A percentile compares a stretch with the other conserved stretches of the same genome.
phyloP scores from a whole-genome alignment of 2,329 filamentous ascomycete species.

The Sporothrix schenckii region DNA sequence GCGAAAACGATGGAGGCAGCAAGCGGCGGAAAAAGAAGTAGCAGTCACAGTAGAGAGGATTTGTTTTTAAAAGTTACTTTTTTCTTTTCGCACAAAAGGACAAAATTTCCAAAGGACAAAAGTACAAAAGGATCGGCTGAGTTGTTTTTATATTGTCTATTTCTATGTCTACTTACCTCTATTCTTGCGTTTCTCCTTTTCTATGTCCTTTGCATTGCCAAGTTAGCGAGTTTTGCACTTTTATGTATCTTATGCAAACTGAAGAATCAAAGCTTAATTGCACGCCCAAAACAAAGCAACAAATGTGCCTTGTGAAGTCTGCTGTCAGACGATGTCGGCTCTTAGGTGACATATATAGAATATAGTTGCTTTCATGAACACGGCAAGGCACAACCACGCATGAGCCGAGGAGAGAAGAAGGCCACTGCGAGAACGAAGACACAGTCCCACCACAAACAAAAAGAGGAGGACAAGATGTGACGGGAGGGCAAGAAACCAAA shows the following conservation, averaged over 20 bases:
- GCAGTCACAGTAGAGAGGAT: neutral
- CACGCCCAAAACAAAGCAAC: slow-evolving; percentile 1
- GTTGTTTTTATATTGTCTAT: neutral
- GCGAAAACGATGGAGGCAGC: neutral
- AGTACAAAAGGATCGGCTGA: no score
- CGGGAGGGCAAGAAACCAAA: neutral
- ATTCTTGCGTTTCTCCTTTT: neutral
- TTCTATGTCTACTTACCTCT: neutral
- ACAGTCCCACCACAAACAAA: neutral
- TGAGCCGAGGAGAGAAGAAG: slow-evolving; percentile 7
- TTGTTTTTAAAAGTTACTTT: neutral
- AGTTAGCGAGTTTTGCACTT: slow-evolving; percentile 29
- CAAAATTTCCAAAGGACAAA: no score
- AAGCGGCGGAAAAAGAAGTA: slow-evolving; percentile 20
- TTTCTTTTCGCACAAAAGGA: neutral
- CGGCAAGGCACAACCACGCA: slow-evolving; percentile 13
- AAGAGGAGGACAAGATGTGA: neutral
- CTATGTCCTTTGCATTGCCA: slow-evolving; percentile 3
- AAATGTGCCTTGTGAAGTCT: neutral
- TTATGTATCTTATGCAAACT: neutral
- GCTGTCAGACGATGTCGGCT: slow-evolving; percentile 38
- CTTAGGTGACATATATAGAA: slow-evolving; percentile 35
- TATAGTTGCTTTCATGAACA: slow-evolving; percentile 31
- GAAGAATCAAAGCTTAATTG: slow-evolving; percentile 20
- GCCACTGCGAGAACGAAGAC: neutral